Conservation (phyloP, 176 grass and related monocot genomes). For the Coix lacrymajobi region DNA sequence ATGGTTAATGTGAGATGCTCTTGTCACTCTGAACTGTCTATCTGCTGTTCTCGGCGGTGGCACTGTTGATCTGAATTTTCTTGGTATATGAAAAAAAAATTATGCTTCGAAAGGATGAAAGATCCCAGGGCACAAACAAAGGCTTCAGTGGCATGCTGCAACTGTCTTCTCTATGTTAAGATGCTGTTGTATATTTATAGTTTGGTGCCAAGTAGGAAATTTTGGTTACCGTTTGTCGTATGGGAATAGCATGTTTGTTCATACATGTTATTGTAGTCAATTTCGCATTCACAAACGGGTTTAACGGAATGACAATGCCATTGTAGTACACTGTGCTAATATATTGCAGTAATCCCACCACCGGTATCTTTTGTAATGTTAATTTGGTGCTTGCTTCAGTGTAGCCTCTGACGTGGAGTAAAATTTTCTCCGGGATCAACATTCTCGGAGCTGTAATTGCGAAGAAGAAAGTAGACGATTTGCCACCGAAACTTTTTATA, state of each 20-base stretch:
- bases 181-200: slow-evolving; percentile 32
- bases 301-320: slow-evolving; percentile 1
- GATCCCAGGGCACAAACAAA: slow-evolving; percentile 25
- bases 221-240: slow-evolving; percentile 29
- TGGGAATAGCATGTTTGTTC: slow-evolving; percentile 8
- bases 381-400: neutral
- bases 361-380: neutral
- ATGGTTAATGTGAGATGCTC: slow-evolving; percentile 7
- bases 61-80: slow-evolving; percentile 26
- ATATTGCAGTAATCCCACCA: neutral
- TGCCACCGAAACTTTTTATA: no score
- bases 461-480: no score
- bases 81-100: slow-evolving; percentile 23
- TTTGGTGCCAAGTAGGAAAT: slow-evolving; percentile 28
- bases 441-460: neutral
- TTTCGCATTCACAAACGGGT: neutral
- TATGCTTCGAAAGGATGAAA: neutral
- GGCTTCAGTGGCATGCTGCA: neutral
- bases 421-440: neutral
- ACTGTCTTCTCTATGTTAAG: slow-evolving; percentile 19
- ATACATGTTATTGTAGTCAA: neutral
- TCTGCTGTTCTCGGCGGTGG: slow-evolving; percentile 25
- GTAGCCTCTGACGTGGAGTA: neutral
- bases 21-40: slow-evolving; percentile 14
- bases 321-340: neutral